Evolutionary conservation across 192 early-diverging fungal genomes (phyloP).

Genomic region (Rhizoclosmatium globosum): DNA sequence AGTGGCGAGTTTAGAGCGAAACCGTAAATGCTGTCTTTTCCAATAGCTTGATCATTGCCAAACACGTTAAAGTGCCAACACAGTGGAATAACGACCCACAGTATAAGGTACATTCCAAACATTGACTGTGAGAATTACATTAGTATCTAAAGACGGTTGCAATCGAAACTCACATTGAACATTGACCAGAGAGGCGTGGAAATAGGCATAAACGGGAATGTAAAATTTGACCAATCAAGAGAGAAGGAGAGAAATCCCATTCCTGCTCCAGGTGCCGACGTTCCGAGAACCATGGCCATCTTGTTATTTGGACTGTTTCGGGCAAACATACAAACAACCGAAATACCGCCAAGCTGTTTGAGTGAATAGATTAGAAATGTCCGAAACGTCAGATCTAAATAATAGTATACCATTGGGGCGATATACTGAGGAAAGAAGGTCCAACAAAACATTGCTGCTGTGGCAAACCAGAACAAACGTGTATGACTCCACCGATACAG

Average conservation of each 20-base stretch:
- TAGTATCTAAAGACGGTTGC: background rate
- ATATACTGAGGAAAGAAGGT: conserved; percentile 42
- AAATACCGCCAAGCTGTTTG: background rate
- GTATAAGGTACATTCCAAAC: conserved; percentile 4
- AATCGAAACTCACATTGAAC: conserved; percentile 6
- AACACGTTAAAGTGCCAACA: conserved; percentile 6
- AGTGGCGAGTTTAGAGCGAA: conserved; percentile 7
- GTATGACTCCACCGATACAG: background rate
- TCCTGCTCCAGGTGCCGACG: background rate
- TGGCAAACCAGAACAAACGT: conserved; percentile 42
- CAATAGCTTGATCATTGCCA: conserved; percentile 3
- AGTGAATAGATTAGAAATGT: background rate
- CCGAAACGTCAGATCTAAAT: background rate
- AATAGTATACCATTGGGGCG: conserved; percentile 21
- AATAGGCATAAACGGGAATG: background rate
- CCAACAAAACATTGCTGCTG: conserved; percentile 31
- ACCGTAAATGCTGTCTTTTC: background rate
- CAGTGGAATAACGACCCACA: conserved; percentile 18
- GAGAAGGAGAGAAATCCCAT: conserved; percentile 10
- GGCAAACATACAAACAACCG: background rate
- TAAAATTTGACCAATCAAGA: conserved; percentile 3
- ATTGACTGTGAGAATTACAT: background rate
- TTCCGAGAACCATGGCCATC: conserved; percentile 25
- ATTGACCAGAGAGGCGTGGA: conserved; percentile 30
- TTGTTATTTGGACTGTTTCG: background rate